These are phyloP conservation scores for Gynochthodes officinalis DNA, from an alignment of 257 asterid species.

Conservation along the genomic window DNA sequence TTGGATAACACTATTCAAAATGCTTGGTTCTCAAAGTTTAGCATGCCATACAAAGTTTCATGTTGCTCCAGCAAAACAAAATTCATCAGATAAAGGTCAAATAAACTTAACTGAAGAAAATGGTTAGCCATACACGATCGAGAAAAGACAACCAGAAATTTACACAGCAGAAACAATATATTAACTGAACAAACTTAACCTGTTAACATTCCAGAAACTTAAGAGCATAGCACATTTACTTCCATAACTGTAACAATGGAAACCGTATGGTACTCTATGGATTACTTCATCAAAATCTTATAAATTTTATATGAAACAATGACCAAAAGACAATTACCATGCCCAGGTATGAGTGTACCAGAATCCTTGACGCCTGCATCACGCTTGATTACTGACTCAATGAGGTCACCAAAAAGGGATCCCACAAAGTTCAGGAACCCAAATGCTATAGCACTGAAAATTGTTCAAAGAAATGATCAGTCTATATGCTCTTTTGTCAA, in stretches of 20 bases:
- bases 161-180: neutral
- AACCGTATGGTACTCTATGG: neutral
- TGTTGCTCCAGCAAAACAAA: neutral
- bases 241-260: too few relatives aligned
- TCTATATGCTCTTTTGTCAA: neutral
- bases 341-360: conserved; percentile 97
- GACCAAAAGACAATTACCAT: conserved; percentile 49
- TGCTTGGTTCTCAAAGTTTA: neutral
- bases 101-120: neutral
- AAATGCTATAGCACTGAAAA: conserved; percentile 70
- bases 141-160: conserved; percentile 1
- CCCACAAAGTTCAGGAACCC: conserved; percentile 85
- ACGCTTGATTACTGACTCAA: conserved; percentile 97
- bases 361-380: conserved; percentile 99
- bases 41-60: neutral
- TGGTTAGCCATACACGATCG: neutral
- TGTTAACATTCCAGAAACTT: neutral
- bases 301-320: neutral
- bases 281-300: neutral
- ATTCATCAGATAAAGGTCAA: neutral
- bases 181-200: neutral
- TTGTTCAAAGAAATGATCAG: neutral
- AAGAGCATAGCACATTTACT: neutral
- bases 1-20: neutral
- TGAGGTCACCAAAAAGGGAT: conserved; percentile 90